Percentiles rank a stretch among this genome's conserved stretches.
These are phyloP conservation scores for Saccharum hybrid DNA, from an alignment of 202 grass and related monocot species.

Conservation along the genomic window DNA sequence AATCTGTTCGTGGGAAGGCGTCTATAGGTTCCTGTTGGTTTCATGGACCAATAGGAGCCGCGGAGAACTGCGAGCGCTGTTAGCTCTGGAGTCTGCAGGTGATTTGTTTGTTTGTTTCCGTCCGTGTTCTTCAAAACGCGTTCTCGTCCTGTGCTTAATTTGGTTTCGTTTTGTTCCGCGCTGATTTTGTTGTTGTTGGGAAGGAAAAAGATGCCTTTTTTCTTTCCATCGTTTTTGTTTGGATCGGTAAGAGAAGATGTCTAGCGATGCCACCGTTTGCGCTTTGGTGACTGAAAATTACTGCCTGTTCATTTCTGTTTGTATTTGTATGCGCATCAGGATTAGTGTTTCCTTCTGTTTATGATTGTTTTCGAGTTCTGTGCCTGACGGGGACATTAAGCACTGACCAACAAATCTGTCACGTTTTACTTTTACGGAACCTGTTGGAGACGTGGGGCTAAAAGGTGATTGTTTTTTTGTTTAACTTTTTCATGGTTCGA, in stretches of 20 bases:
- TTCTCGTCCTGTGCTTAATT: neutral
- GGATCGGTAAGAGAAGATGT: neutral
- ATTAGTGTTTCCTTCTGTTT: neutral
- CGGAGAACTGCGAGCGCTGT: neutral
- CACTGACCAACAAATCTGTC: neutral
- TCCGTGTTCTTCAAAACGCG: constrained; percentile 1
- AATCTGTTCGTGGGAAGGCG: constrained; percentile 44
- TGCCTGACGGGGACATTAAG: neutral
- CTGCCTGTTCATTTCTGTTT: constrained; percentile 8
- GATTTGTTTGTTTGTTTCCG: neutral
- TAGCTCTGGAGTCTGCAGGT: neutral
- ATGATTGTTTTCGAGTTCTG: neutral
- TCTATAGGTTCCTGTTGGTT: neutral
- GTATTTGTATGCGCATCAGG: neutral
- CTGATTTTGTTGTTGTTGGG: neutral
- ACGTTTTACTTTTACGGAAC: constrained; percentile 9
- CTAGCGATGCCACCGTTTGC: neutral
- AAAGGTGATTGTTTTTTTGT: neutral
- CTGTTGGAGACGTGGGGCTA: neutral
- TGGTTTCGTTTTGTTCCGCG: neutral
- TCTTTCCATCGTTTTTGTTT: neutral
- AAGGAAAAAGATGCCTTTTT: neutral
- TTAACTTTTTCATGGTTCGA: neutral
- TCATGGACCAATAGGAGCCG: neutral
- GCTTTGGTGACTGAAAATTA: neutral